Percentiles rank a stretch among this genome's conserved stretches.
Conservation (phyloP, 1,139 yeast species). For the Candida smagusa region DNA sequence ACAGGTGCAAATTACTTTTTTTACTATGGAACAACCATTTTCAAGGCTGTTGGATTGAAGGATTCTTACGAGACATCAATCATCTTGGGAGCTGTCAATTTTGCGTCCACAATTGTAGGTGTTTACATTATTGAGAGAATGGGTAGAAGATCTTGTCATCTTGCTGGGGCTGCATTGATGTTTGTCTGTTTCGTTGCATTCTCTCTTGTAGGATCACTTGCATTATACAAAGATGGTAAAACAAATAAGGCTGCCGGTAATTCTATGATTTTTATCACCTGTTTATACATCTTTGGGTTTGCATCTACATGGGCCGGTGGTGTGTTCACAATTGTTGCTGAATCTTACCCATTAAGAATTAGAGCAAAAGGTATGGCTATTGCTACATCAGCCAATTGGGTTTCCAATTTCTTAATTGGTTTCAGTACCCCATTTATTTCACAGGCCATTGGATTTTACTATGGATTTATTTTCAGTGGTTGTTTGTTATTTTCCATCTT, state of each 20-base stretch:
- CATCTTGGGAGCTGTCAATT: conserved; percentile 62
- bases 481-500: conserved; percentile 29
- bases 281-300: conserved; percentile 78
- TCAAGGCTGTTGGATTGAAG: conserved; percentile 69
- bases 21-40: conserved; percentile 77
- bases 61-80: conserved; percentile 74
- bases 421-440: conserved; percentile 69
- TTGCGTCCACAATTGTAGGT: conserved; percentile 69
- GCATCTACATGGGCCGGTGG: conserved; percentile 90
- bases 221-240: conserved; percentile 50
- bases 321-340: conserved; percentile 76
- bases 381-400: conserved; percentile 76
- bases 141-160: conserved; percentile 68
- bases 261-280: conserved; percentile 75
- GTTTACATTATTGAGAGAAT: conserved; percentile 65
- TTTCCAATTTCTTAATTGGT: conserved; percentile 76
- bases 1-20: conserved; percentile 82
- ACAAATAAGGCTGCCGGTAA: conserved; percentile 55
- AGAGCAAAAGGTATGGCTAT: conserved; percentile 80
- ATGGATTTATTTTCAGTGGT: conserved; percentile 25
- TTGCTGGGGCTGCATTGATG: conserved; percentile 49
- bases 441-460: conserved; percentile 24
- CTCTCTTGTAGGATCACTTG: conserved; percentile 57
- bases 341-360: conserved; percentile 74
- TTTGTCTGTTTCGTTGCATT: conserved; percentile 41